Conservation (phyloP, 1,284 basidiomycete species). For the Dichomitus squalens region DNA sequence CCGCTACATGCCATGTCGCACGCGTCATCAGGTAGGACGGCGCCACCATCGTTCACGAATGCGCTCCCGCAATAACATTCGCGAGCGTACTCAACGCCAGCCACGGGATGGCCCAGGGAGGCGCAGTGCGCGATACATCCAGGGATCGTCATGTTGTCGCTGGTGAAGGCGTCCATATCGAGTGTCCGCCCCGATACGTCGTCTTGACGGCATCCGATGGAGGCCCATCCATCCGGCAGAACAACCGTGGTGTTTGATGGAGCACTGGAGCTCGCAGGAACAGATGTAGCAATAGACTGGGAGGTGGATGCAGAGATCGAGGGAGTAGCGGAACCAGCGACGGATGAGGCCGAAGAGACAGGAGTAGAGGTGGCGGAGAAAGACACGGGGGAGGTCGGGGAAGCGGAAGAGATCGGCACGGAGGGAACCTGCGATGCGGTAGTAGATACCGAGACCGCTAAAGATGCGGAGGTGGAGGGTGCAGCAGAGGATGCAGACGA, state of each 20-base stretch:
- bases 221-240: background rate
- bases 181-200: constrained; percentile 20
- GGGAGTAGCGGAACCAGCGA: background rate
- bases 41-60: constrained; percentile 24
- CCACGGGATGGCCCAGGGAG: constrained; percentile 23
- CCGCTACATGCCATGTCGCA: constrained; percentile 29
- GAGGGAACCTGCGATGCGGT: no score
- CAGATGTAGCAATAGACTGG: no score
- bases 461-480: background rate
- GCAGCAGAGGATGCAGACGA: background rate
- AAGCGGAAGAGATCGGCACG: no score
- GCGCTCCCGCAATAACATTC: constrained; percentile 31
- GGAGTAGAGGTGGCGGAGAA: no score
- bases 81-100: constrained; percentile 28
- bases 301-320: background rate
- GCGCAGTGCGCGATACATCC: constrained; percentile 25
- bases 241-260: background rate
- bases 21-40: constrained; percentile 13
- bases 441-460: background rate
- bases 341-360: no score
- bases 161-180: constrained; percentile 25
- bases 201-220: background rate
- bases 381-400: no score
- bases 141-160: constrained; percentile 24
- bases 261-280: background rate